Percentiles rank a stretch among this genome's conserved stretches.
These are phyloP conservation scores for Alternaria dauci DNA, from an alignment of 2,329 filamentous ascomycete species.

Conservation along the genomic window DNA sequence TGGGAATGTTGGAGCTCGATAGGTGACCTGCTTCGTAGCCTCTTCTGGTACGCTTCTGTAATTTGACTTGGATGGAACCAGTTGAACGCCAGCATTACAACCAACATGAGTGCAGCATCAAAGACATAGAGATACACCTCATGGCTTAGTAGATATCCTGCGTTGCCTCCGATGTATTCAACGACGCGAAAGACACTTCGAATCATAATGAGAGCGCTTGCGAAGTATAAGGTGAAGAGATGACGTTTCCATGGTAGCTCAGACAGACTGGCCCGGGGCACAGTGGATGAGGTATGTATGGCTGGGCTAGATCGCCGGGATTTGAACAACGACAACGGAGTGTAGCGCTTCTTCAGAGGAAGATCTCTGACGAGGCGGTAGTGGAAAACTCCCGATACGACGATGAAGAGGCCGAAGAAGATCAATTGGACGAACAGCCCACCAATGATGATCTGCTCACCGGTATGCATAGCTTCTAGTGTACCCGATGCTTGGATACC, in stretches of 20 bases:
- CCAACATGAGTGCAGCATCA: conserved; percentile 56
- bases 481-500: conserved; percentile 27
- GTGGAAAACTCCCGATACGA: conserved; percentile 31
- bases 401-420: conserved; percentile 60
- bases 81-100: conserved; percentile 54
- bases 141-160: conserved; percentile 54
- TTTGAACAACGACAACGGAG: neutral
- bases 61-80: conserved; percentile 49
- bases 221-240: conserved; percentile 55
- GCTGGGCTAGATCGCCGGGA: neutral
- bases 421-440: conserved; percentile 57
- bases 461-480: conserved; percentile 13
- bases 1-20: conserved; percentile 17
- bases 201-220: conserved; percentile 58
- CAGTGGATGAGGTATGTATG: neutral
- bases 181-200: conserved; percentile 59
- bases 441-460: conserved; percentile 32
- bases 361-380: conserved; percentile 22
- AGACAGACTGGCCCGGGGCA: neutral
- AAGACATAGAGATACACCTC: conserved; percentile 58
- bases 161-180: conserved; percentile 57
- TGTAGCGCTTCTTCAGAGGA: conserved; percentile 8
- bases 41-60: conserved; percentile 24
- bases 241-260: conserved; percentile 44
- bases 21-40: conserved; percentile 2